Evolutionary conservation across 345 rosid genomes (phyloP), one percentile per base, ranked within the genome.

Genomic region (Ceriops tagal): DNA sequence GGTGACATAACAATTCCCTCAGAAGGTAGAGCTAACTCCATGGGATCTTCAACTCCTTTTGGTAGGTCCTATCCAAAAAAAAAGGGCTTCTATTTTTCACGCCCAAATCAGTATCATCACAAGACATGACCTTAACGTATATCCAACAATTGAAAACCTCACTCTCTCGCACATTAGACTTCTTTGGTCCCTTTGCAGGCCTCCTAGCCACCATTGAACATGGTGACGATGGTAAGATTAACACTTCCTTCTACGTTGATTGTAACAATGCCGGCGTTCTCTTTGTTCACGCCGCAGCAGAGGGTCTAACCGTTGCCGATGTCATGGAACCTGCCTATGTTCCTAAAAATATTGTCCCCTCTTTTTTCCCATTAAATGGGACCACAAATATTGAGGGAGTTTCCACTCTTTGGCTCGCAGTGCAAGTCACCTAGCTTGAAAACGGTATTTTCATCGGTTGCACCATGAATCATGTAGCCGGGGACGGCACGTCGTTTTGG

Each of bases 381-480:
- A 0, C 79, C 31, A 58, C n/a, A 30, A 75, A 76, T 80, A 22
- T 30, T 3, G 62, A 80, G 0, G 88, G 80, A 5, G 49, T 68
- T n/a, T 66, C 78, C 10, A 77, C 73, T 10, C 81, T 86, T 0
- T 68, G 85, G 66, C 73, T 79, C 5, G 86, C 77, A 37, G 80
- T 87, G 30, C 89, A 85, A 53, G 70, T 79, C 6, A 82, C 89
- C 0, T 81, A 85, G 75, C 79, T 85, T 30, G 71, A 19, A 0
- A 83, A 84, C 58, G 87, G 88, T 0, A 7, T 81, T 13, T 87
- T 77, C 21, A 30, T 85, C 8, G 86, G 86, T 20, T 80, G 83
- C 28, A 77, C 81, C 18, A 55, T 71, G 1, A 85, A 82, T 60
- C 83, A 80, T 18, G 53, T 67, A 0, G 82, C 77, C 1, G 79